phyloP scores from a whole-genome alignment of 1,139 yeast genomes.

The Geotrichum histeridarum region DNA sequence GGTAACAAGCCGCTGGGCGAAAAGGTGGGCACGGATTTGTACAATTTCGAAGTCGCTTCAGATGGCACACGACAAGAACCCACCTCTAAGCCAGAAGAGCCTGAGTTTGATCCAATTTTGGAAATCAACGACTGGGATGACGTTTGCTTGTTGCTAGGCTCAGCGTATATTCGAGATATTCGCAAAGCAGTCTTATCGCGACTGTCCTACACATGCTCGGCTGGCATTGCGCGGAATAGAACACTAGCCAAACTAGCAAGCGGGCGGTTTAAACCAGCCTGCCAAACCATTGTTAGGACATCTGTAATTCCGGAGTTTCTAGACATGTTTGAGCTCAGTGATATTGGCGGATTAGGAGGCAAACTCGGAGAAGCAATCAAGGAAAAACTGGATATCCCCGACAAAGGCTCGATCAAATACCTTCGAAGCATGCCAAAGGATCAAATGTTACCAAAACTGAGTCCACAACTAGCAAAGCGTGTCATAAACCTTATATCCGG shows the following conservation, averaged over 20 bases:
- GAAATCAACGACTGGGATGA: slow-evolving; percentile 77
- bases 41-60: slow-evolving; percentile 17
- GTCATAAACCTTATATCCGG: slow-evolving; percentile 66
- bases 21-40: slow-evolving; percentile 18
- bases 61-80: neutral
- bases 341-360: slow-evolving; percentile 90
- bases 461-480: slow-evolving; percentile 42
- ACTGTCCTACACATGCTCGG: slow-evolving; percentile 81
- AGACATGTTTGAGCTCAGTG: slow-evolving; percentile 57
- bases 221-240: slow-evolving; percentile 76
- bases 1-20: slow-evolving; percentile 28
- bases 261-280: slow-evolving; percentile 76
- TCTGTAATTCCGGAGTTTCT: slow-evolving; percentile 50
- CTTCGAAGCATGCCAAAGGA: slow-evolving; percentile 31
- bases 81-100: neutral
- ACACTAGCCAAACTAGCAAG: slow-evolving; percentile 85
- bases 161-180: slow-evolving; percentile 50
- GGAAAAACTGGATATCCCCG: slow-evolving; percentile 36
- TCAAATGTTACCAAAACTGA: slow-evolving; percentile 36
- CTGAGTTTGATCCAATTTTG: slow-evolving; percentile 1
- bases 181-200: slow-evolving; percentile 49
- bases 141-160: slow-evolving; percentile 59
- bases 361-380: slow-evolving; percentile 65
- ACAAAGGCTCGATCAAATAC: slow-evolving; percentile 29
- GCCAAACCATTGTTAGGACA: slow-evolving; percentile 68